phyloP scores from a whole-genome alignment of 2,329 filamentous ascomycete genomes.

The Talaromyces sp. region DNA sequence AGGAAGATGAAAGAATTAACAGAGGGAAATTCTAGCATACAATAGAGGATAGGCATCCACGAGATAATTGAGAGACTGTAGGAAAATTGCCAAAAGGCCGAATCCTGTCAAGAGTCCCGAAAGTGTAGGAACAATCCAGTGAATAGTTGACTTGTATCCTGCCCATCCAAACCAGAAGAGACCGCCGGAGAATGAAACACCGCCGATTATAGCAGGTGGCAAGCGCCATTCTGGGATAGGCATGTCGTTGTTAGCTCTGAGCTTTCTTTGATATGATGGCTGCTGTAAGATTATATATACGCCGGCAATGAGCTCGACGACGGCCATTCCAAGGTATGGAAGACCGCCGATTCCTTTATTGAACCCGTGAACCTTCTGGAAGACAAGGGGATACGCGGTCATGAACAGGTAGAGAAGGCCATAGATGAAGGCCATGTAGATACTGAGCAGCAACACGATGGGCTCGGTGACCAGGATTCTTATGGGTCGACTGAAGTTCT shows the following conservation, averaged over 20 bases:
- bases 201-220: slow-evolving; percentile 43
- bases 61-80: slow-evolving; percentile 43
- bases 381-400: slow-evolving; percentile 44
- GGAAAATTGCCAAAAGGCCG: slow-evolving; percentile 44
- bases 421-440: slow-evolving; percentile 32
- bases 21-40: slow-evolving; percentile 12
- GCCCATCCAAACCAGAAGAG: slow-evolving; percentile 43
- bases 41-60: slow-evolving; percentile 32
- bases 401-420: slow-evolving; percentile 33
- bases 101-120: slow-evolving; percentile 42
- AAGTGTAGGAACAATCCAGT: slow-evolving; percentile 38
- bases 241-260: slow-evolving; percentile 25
- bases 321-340: slow-evolving; percentile 34
- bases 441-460: slow-evolving; percentile 38
- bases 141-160: slow-evolving; percentile 25
- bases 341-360: slow-evolving; percentile 36
- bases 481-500: slow-evolving; percentile 48
- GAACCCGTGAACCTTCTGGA: slow-evolving; percentile 33
- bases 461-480: slow-evolving; percentile 40
- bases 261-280: slow-evolving; percentile 33
- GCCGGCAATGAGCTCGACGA: slow-evolving; percentile 21
- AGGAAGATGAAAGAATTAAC: neutral
- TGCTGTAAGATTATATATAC: slow-evolving; percentile 34
- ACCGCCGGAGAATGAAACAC: slow-evolving; percentile 38
- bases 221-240: slow-evolving; percentile 40